These are phyloP conservation scores for Mycena maculata DNA, from an alignment of 768 basidiomycete genomes.

Conservation along the genomic window DNA sequence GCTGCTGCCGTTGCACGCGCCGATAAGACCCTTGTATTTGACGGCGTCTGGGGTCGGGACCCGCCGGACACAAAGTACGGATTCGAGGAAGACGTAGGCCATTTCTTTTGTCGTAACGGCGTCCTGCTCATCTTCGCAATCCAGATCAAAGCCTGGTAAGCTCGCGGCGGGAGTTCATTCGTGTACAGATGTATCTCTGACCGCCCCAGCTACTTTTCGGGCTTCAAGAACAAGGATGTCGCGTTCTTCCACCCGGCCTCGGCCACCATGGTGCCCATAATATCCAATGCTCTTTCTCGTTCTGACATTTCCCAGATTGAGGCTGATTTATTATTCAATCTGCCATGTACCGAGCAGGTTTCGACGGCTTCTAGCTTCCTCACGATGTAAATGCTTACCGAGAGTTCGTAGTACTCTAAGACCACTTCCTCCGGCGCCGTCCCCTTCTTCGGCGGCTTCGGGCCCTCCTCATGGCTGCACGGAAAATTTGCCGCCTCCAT, in stretches of 20 bases:
- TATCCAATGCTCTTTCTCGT: neutral
- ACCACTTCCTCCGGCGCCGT: conserved; percentile 41
- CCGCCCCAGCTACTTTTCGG: conserved; percentile 70
- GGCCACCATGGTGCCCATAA: conserved; percentile 67
- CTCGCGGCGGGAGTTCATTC: no score
- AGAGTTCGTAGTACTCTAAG: conserved; percentile 53
- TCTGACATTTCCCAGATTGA: conserved; percentile 40
- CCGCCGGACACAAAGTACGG: conserved; percentile 77
- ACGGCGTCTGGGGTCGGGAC: conserved; percentile 79
- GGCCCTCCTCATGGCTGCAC: conserved; percentile 49
- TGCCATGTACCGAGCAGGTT: conserved; percentile 82
- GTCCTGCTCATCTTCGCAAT: neutral
- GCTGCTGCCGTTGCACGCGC: conserved; percentile 62
- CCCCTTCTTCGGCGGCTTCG: conserved; percentile 42
- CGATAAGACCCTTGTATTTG: conserved; percentile 65
- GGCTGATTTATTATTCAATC: conserved; percentile 87
- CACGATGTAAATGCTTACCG: no score
- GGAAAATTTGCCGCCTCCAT: conserved; percentile 33
- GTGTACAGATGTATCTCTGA: neutral
- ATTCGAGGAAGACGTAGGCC: conserved; percentile 73
- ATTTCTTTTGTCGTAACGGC: neutral
- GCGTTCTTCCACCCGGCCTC: conserved; percentile 83
- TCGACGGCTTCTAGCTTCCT: neutral
- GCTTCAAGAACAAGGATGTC: conserved; percentile 82
- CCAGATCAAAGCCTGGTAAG: conserved; percentile 66